Conservation (phyloP, 768 basidiomycete species). For the Asterophora parasitica region DNA sequence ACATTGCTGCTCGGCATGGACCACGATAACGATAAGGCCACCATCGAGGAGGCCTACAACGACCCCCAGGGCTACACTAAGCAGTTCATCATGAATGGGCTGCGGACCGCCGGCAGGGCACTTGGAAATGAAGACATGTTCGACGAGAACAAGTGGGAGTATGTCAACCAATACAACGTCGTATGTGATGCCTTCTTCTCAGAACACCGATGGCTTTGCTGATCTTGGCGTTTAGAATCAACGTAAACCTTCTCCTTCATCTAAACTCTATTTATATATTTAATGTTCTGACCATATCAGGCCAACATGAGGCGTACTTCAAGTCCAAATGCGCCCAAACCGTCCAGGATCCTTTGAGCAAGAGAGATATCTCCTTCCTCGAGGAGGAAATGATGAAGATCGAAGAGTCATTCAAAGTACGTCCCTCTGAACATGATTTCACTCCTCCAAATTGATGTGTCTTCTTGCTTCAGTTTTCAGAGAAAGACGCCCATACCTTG, state of each 20-base stretch:
- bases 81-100: slow-evolving; percentile 83
- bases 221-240: slow-evolving; percentile 4
- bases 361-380: slow-evolving; percentile 47
- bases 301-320: slow-evolving; percentile 83
- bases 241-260: slow-evolving; percentile 13
- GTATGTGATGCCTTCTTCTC: slow-evolving; percentile 29
- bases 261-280: not conserved
- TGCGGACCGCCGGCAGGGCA: slow-evolving; percentile 60
- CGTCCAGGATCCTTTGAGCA: slow-evolving; percentile 44
- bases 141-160: slow-evolving; percentile 68
- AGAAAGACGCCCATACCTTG: slow-evolving; percentile 58
- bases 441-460: not conserved
- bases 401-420: slow-evolving; percentile 85
- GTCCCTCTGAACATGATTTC: slow-evolving; percentile 1
- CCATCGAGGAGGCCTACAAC: slow-evolving; percentile 85
- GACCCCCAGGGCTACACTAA: slow-evolving; percentile 70
- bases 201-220: not conserved
- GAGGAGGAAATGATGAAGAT: slow-evolving; percentile 78
- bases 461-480: slow-evolving; percentile 61
- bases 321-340: slow-evolving; percentile 59
- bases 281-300: slow-evolving; percentile 28
- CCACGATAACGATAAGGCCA: slow-evolving; percentile 63
- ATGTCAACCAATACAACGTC: slow-evolving; percentile 50
- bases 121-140: slow-evolving; percentile 68
- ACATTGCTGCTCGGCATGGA: slow-evolving; percentile 91